Evolutionary conservation across 805 yeast genomes (phyloP), one percentile per base, ranked within the genome.

Genomic region (Komagataella populi): DNA sequence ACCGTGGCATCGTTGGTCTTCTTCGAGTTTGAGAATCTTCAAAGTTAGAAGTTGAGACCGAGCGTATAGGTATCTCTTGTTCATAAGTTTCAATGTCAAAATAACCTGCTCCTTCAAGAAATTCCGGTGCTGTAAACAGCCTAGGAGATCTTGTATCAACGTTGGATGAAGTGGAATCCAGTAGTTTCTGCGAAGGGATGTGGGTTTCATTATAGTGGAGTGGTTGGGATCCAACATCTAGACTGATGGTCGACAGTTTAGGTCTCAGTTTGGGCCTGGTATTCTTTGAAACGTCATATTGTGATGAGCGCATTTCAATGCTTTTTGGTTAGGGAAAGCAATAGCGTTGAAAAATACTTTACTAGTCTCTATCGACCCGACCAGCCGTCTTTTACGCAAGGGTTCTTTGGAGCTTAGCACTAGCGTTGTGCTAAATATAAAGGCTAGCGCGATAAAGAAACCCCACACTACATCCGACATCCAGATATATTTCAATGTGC

Each of bases 101-200:
- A 30, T 30, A 30, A 10, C 39, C 39, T 30, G 14, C 39, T 4
- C 14, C 39, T 30, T 30, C 39, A 10, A 10, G n/a, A 30, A 10
- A 12, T 30, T 12, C 39, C 10, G 39, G 39, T 30, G 39, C 39
- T 10, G n/a, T 14, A 8, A 30, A 30, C 3, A 30, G 39, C 12
- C 39, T 10, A 10, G 51, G 51, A 16, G 51, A 49, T 23, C 51
- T 18, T 16, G 46, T 45, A 14, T 47, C 45, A 30, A 30, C 5
- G 44, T 44, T 24, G 43, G 30, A 23, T 23, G 23, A 44, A 3
- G 51, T 20, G 23, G 48, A 47, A 24, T 49, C 48, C 14, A 49
- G 24, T 5, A 49, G 17, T n/a, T 10, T 10, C 22, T 24, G 44
- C 5, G 51, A 49, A n/a, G 51, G 51, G 3, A 23, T 18, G 44